phyloP scores from a whole-genome alignment of 2,329 filamentous ascomycete genomes.

The Neurospora crassa region DNA sequence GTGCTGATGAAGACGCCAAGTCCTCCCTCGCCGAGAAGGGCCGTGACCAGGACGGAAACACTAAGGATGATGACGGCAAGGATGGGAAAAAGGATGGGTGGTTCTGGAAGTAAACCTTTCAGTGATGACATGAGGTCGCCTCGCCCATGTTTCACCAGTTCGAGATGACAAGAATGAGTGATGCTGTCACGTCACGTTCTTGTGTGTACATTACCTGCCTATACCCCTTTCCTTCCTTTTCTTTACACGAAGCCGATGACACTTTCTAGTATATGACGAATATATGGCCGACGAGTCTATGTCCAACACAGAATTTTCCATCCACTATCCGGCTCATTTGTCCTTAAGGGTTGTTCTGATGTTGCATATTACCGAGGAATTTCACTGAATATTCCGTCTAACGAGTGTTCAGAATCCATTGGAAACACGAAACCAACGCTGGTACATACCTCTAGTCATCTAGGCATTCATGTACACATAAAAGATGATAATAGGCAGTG shows the following conservation, averaged over 20 bases:
- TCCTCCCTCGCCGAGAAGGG: not conserved
- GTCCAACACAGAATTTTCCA: not conserved
- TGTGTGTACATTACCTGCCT: not conserved
- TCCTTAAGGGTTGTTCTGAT: too few relatives aligned
- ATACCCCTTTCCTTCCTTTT: not conserved
- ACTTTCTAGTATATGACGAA: not conserved
- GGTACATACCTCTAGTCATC: not conserved
- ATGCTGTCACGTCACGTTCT: not conserved
- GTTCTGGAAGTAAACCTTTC: constrained; percentile 21
- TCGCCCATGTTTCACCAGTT: not conserved
- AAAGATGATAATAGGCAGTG: not conserved
- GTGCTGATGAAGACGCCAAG: not conserved
- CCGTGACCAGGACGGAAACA: constrained; percentile 4
- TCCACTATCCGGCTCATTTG: too few relatives aligned
- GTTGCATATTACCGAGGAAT: too few relatives aligned
- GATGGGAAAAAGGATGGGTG: constrained; percentile 25
- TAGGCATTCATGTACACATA: not conserved
- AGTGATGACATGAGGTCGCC: not conserved
- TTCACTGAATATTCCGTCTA: not conserved
- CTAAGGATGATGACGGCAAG: not conserved
- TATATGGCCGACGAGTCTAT: not conserved
- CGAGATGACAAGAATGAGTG: not conserved
- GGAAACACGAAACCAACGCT: not conserved
- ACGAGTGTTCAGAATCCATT: not conserved
- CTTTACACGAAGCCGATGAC: not conserved